Base-by-base conservation (phyloP, 2,329 filamentous ascomycete species). In the Beauveria pseudobassiana region DNA sequence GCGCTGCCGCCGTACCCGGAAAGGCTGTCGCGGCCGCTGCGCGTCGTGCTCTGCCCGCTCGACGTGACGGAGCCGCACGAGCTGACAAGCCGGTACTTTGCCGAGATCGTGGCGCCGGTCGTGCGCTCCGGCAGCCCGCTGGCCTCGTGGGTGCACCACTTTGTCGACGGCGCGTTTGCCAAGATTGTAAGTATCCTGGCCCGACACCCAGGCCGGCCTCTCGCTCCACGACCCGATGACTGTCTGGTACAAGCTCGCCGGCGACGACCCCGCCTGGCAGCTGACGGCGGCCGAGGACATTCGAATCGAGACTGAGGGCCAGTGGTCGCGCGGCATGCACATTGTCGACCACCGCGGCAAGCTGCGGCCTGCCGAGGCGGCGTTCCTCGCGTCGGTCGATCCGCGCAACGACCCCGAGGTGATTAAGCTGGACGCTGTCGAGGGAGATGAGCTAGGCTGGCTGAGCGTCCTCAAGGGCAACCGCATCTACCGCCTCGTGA, bases 281-380 rank as follows among this genome's bases (percentile, higher is more conserved):
- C 71, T 78, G 18, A 79, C 82, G 1, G 73, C 77, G 16, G 78
- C 81, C 0, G 89, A 96, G 73, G 95, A 99, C 72, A 88, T 99
- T 61, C 83, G 95, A 22, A 80, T 99, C 46, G 95, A 99, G 76
- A 96, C 92, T 0, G 78, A 84, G 2, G 95, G 93, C 1, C 95
- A 98, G 77, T 99, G 95, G 95, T 96, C 93, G 51, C 82, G 91
- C 62, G 93, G 95, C 1, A 93, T 95, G 87, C 93, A 92, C 70
- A 82, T 98, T 38, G 79, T 92, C 46, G 95, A 99, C 78, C 81
- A 86, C 42, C 82, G 95, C 50, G 75, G 77, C 43, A 76, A 85
- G 59, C 78, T 76, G 64, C 84, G 85, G 70, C 79, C 78, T 6
- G 80, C 75, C 12, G 77, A 78, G 64, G 68, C 72, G 12, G 72